These are phyloP conservation scores for Sambucus nigra DNA, from an alignment of 129 eudicot genomes.

Conservation along the genomic window DNA sequence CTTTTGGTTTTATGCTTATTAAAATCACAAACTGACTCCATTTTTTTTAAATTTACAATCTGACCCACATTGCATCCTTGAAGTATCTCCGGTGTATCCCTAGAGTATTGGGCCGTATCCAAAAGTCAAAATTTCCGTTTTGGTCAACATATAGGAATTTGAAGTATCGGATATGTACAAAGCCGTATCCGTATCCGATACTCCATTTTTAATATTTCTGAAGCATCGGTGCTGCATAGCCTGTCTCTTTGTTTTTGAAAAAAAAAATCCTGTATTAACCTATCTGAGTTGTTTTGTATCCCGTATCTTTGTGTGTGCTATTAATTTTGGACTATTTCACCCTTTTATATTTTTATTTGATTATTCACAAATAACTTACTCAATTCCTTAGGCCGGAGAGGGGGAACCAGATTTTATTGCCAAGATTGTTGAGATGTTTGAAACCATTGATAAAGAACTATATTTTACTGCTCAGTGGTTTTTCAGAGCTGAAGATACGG, in stretches of 20 bases:
- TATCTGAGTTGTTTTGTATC: neutral
- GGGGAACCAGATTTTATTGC: conserved; percentile 40
- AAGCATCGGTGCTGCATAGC: neutral
- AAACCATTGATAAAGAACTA: conserved; percentile 21
- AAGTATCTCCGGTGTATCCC: too few relatives aligned
- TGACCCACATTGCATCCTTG: too few relatives aligned
- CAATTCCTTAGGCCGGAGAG: conserved; percentile 37
- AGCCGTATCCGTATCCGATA: too few relatives aligned
- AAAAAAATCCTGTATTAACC: neutral
- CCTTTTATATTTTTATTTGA: neutral
- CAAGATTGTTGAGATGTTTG: conserved; percentile 44
- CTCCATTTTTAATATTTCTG: too few relatives aligned
- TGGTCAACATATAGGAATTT: too few relatives aligned
- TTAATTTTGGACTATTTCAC: neutral
- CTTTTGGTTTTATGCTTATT: too few relatives aligned
- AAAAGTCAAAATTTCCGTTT: too few relatives aligned
- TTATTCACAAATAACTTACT: neutral
- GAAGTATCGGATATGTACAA: too few relatives aligned
- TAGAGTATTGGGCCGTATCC: too few relatives aligned
- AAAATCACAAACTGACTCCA: too few relatives aligned
- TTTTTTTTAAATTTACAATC: too few relatives aligned
- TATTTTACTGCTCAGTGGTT: conserved; percentile 55
- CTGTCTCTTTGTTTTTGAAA: neutral
- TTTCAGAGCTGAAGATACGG: conserved; percentile 53
- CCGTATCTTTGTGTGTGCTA: neutral